Percentiles rank a stretch among this genome's conserved stretches.
phyloP scores from a whole-genome alignment of 768 basidiomycete genomes.

The Pleurotus pulmonarius region DNA sequence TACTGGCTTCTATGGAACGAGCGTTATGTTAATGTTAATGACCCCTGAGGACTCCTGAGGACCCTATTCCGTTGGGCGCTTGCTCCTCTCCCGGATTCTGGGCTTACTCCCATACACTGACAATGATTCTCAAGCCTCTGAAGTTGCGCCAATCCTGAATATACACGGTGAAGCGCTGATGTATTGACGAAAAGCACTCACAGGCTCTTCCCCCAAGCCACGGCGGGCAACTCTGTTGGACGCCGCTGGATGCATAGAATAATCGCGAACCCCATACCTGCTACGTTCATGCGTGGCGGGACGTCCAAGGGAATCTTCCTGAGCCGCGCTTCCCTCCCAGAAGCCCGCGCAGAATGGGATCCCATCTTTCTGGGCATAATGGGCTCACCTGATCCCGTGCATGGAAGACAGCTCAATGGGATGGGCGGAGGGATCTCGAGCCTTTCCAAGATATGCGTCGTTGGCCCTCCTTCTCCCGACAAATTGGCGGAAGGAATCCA shows the following conservation, averaged over 20 bases:
- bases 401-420: constrained; percentile 72
- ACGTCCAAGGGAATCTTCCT: constrained; percentile 79
- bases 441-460: constrained; percentile 70
- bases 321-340: constrained; percentile 49
- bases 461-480: constrained; percentile 42
- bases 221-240: too few species aligned
- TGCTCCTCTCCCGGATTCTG: too few species aligned
- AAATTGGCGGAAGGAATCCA: constrained; percentile 45
- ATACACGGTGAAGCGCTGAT: too few species aligned
- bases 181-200: too few species aligned
- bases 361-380: constrained; percentile 67
- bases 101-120: too few species aligned
- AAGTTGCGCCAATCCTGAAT: too few species aligned
- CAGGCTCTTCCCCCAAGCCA: too few species aligned
- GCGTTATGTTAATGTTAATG: too few species aligned
- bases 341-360: constrained; percentile 46
- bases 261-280: constrained; percentile 37
- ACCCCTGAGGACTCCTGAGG: too few species aligned
- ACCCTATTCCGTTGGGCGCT: too few species aligned
- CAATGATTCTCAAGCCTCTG: too few species aligned
- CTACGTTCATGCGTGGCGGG: constrained; percentile 64
- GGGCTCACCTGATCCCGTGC: constrained; percentile 74
- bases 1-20: background rate
- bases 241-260: background rate
- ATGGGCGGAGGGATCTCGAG: constrained; percentile 80